Base-by-base conservation (phyloP, 108 stramenopile genomes). In the Pseudonitzschia multiseries region DNA sequence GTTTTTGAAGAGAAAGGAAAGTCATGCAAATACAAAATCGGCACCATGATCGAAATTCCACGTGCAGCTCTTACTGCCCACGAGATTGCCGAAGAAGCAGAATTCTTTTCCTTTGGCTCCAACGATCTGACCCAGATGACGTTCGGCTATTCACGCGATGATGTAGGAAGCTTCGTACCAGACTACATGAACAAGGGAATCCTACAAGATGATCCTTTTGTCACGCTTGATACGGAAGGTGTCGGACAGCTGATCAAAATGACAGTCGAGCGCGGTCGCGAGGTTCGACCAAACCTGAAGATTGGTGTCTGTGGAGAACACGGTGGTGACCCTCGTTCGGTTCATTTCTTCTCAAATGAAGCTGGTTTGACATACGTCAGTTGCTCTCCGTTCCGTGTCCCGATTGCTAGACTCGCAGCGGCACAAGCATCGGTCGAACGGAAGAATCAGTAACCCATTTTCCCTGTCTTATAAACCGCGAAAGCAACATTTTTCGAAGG, bases 11-110 rank as follows among this genome's bases (percentile, higher is more conserved):
- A 89, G 66, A 67, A 83, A 22, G 75, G 75, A 18, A 74, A 82
- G 17, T 74, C 85, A 50, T 68, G 92, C 57, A 77, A 81, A 15
- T 91, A 85, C 72, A 85, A 90, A 54, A 81, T 96, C 57, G 94
- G 94, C 41, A 96, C 94, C 28, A 96, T 96, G 94, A 88, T 96
- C 71, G 94, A 96, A 77, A 85, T 93, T 24, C 94, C 94, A 18
- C 85, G 94, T 20, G 94, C 94, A 17, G 91, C 90, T 32, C 61
- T 92, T 56, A 79, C 78, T 13, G 87, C 94, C 20, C 81, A 89
- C 52, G 69, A 89, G 48, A 83, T 96, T 76, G 91, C 94, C 21
- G 69, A 72, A 31, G 72, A 82, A 57, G 83, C 70, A 2, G 92
- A 79, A 29, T 96, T 96, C 86, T 92, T 93, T 79, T 89, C 87